Evolutionary conservation across 768 basidiomycete species (phyloP), one percentile per base, ranked within the genome.

Genomic region (Strobilomyces echinocephalus): DNA sequence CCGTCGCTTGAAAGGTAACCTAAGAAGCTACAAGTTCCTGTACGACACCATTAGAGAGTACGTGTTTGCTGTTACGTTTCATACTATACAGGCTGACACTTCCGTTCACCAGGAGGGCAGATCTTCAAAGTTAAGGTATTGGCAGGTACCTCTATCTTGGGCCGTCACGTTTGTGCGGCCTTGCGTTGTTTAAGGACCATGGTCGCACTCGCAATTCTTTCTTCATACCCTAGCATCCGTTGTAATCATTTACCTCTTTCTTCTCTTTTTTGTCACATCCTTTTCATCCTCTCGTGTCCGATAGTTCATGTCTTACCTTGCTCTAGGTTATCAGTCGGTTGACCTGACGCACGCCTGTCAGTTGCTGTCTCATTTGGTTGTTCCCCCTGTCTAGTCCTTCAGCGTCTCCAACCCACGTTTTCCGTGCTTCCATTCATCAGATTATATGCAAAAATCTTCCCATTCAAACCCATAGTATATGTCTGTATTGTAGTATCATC

Each of bases 11-110:
- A 94, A 95, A 70, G 97, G 97, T 28, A 90, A 91, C 67, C 74
- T 95, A 67, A 82, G 90, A 73, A 91, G 90, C 70, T 97, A 92
- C 74, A 91, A 92, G 73, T 93, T 89, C 71, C 74, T 93, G 71
- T 92, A 93, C 67, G 91, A 93, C 75, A 84, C 81, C 54, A 75
- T 93, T 68, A 80, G 90, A 81, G 81, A 88, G 91, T 93, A 69
- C 63, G 91, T 82, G 21, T 9, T 50, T 60, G 51, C 53, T 43
- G 14, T 30, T 65, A n/a, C 15, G 38, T 21, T 14, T 58, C 31
- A 3, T 59, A 39, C 41, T 47, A 26, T 57, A 49, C 35, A 2
- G 45, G 24, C 51, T 66, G 31, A 61, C 34, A 35, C 33, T 55
- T 10, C 26, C 46, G 9, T 57, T 63, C 43, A 40, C 51, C 49